Conservation (phyloP, 306 rosid genomes). For the Abrus precatorius region DNA sequence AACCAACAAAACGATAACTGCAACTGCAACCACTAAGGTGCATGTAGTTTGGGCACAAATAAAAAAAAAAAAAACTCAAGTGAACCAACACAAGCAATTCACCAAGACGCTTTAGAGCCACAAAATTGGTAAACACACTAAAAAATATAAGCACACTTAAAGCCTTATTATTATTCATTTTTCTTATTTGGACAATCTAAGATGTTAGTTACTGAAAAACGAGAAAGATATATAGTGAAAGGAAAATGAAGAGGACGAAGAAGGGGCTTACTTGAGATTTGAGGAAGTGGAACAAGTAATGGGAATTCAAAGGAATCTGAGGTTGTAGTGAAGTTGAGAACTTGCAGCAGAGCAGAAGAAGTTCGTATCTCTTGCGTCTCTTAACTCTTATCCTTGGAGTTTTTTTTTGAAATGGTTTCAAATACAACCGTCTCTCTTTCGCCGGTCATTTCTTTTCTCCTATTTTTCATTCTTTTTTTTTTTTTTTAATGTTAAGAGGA, state of each 20-base stretch:
- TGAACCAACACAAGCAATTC: neutral
- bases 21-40: neutral
- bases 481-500: neutral
- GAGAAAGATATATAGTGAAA: slow-evolving; percentile 35
- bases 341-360: slow-evolving; percentile 17
- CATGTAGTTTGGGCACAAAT: neutral
- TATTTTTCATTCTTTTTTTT: neutral
- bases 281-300: slow-evolving; percentile 10
- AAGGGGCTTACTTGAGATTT: slow-evolving; percentile 39
- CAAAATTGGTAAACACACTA: neutral
- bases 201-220: slow-evolving; percentile 42
- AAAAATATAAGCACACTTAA: neutral
- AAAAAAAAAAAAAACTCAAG: slow-evolving; percentile 18
- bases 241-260: slow-evolving; percentile 8
- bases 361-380: neutral
- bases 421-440: slow-evolving; percentile 25
- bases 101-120: slow-evolving; percentile 2
- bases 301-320: slow-evolving; percentile 51
- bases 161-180: neutral
- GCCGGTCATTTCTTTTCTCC: slow-evolving; percentile 7
- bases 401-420: slow-evolving; percentile 16
- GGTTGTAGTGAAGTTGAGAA: slow-evolving; percentile 20
- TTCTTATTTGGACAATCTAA: neutral
- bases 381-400: neutral
- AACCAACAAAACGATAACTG: slow-evolving; percentile 9